These are phyloP conservation scores for Theileria orientalis DNA, from an alignment of 169 alveolate genomes.

Conservation along the genomic window DNA sequence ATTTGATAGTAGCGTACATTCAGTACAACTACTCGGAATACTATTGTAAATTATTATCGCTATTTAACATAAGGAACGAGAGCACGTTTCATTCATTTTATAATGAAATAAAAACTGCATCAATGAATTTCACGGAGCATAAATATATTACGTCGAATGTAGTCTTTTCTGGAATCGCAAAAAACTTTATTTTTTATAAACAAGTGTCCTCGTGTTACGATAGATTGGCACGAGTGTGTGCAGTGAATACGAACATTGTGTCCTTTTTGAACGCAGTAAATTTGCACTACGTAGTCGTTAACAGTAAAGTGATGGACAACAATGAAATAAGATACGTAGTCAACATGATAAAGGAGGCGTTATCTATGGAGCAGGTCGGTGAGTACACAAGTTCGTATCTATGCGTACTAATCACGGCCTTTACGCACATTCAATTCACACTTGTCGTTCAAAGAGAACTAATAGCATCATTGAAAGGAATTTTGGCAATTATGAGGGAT, in stretches of 20 bases:
- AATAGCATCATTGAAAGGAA: slow-evolving; percentile 8
- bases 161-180: slow-evolving; percentile 29
- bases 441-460: slow-evolving; percentile 37
- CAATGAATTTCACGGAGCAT: background rate
- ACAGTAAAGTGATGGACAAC: slow-evolving; percentile 30
- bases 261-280: slow-evolving; percentile 34
- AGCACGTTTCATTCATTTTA: background rate
- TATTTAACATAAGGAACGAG: background rate
- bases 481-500: background rate
- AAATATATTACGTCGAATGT: slow-evolving; percentile 17
- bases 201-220: slow-evolving; percentile 14
- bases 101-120: background rate
- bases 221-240: slow-evolving; percentile 11
- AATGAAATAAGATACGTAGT: slow-evolving; percentile 32
- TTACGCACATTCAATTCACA: slow-evolving; percentile 17
- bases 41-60: slow-evolving; percentile 12
- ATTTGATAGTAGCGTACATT: slow-evolving; percentile 14
- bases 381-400: slow-evolving; percentile 33
- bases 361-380: slow-evolving; percentile 12
- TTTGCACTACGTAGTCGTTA: slow-evolving; percentile 19
- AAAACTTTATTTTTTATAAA: slow-evolving; percentile 18
- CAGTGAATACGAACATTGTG: background rate
- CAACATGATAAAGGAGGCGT: slow-evolving; percentile 25
- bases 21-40: slow-evolving; percentile 46
- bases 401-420: slow-evolving; percentile 35